phyloP scores from a whole-genome alignment of 179 eudicot genomes.

The Amaranthus tricolor region DNA sequence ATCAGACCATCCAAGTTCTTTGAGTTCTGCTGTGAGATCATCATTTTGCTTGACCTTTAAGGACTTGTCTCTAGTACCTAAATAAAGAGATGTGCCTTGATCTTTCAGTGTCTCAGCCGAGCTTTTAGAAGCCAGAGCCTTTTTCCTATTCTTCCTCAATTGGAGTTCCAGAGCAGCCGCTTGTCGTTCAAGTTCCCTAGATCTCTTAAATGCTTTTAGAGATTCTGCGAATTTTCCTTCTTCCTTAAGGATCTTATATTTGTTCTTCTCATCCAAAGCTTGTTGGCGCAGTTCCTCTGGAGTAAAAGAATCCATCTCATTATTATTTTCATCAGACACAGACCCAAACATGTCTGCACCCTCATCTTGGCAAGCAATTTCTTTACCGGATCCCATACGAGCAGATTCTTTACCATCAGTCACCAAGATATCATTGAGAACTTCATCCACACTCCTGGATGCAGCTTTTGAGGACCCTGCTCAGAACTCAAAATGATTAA shows the following conservation, averaged over 20 bases:
- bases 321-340: conserved; percentile 30
- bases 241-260: conserved; percentile 63
- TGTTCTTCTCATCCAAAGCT: conserved; percentile 76
- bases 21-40: conserved; percentile 73
- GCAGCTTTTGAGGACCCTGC: conserved; percentile 63
- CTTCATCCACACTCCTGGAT: conserved; percentile 59
- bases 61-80: conserved; percentile 29
- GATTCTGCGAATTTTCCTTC: conserved; percentile 91
- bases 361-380: conserved; percentile 30
- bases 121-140: conserved; percentile 51
- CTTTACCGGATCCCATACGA: conserved; percentile 35
- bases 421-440: conserved; percentile 53
- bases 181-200: conserved; percentile 91
- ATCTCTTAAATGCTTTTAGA: conserved; percentile 76
- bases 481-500: conserved; percentile 13
- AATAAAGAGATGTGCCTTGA: conserved; percentile 33
- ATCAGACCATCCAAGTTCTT: conserved; percentile 91
- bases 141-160: conserved; percentile 67
- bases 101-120: conserved; percentile 34
- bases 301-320: conserved; percentile 40
- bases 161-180: conserved; percentile 75
- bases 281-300: conserved; percentile 89
- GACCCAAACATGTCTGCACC: conserved; percentile 36
- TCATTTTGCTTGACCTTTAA: conserved; percentile 59
- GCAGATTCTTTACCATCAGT: conserved; percentile 44